Evolutionary conservation across 352 stramenopile genomes (phyloP), one percentile per base, ranked within the genome.

Genomic region (Detonula confervacea): DNA sequence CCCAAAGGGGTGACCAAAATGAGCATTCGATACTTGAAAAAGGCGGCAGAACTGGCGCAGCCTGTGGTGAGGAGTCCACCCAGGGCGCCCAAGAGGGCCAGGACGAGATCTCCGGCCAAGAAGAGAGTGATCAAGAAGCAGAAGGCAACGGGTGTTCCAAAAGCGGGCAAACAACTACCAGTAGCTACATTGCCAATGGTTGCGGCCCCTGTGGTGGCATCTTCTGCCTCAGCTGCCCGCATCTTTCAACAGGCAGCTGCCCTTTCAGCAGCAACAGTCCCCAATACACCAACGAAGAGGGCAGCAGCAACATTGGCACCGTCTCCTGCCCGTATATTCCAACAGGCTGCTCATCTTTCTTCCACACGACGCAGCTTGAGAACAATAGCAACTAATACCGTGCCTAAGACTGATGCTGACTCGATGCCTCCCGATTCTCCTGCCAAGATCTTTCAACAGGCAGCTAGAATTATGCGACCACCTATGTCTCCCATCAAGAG

Each of bases 1-100:
- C 77, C 77, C 0, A 89, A 90, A 56, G 69, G 79, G 59, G 65
- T 73, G 0, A 75, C 72, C 3, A 80, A 75, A 37, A 62, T 84
- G 47, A 84, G 80, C 20, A 39, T 55, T 39, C 57, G 59, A 4
- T 61, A 64, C 18, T 7, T 81, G 1, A 84, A 80, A 51, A 57
- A 39, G 18, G 39, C 51, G 12, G 25, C 39, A 22, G 42, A 62
- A 33, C n/a, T n/a, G n/a, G n/a, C n/a, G n/a, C 52, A 35, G 6
- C 57, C 6, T 24, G 30, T 29, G 9, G 4, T 29, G 14, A 20
- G 56, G 39, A 71, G 54, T 49, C 47, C 52, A 20, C 14, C 35
- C 63, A 77, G 24, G 57, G 39, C 30, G 22, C 68, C 24, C 33
- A 78, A 80, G 44, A 44, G 49, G 33, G 39, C 51, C 16, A 70